Evolutionary conservation across 2,329 filamentous ascomycete genomes (phyloP).

Genomic region (Zasmidium citrigriseum): DNA sequence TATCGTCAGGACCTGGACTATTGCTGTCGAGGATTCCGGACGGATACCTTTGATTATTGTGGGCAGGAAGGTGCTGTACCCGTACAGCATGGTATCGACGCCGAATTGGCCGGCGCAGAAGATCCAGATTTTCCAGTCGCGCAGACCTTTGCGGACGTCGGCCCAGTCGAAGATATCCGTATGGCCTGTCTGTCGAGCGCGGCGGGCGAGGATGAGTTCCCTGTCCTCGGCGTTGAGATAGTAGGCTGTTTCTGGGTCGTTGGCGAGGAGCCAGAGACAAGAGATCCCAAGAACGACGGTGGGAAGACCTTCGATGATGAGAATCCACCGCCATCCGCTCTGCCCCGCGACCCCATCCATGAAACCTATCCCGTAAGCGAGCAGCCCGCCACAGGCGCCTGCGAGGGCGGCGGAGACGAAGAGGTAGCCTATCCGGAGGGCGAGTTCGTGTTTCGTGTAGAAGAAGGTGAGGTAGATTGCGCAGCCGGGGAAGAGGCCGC

Average conservation of each 20-base stretch:
- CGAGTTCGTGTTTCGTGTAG: conserved; percentile 73
- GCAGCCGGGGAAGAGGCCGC: conserved; percentile 69
- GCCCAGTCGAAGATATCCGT: conserved; percentile 56
- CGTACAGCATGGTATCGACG: conserved; percentile 75
- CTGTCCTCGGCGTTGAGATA: conserved; percentile 63
- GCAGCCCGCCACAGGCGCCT: conserved; percentile 69
- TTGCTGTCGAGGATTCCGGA: conserved; percentile 58
- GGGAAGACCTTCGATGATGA: conserved; percentile 62
- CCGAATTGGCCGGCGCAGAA: conserved; percentile 73
- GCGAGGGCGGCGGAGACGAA: conserved; percentile 71
- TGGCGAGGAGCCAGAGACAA: conserved; percentile 58
- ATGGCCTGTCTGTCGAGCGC: conserved; percentile 52
- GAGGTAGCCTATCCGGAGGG: conserved; percentile 70
- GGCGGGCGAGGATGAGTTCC: conserved; percentile 54
- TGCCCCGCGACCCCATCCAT: conserved; percentile 68
- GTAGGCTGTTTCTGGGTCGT: conserved; percentile 65
- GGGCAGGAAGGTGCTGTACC: conserved; percentile 75
- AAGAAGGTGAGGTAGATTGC: conserved; percentile 73
- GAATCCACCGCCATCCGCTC: conserved; percentile 71
- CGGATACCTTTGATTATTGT: conserved; percentile 75
- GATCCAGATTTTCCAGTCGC: conserved; percentile 74
- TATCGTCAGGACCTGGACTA: conserved; percentile 75
- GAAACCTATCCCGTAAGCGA: conserved; percentile 73
- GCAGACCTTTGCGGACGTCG: conserved; percentile 67
- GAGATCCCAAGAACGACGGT: conserved; percentile 58